Evolutionary conservation across 2,329 filamentous ascomycete genomes (phyloP).

Genomic region (Microcyclospora tardicrescens): DNA sequence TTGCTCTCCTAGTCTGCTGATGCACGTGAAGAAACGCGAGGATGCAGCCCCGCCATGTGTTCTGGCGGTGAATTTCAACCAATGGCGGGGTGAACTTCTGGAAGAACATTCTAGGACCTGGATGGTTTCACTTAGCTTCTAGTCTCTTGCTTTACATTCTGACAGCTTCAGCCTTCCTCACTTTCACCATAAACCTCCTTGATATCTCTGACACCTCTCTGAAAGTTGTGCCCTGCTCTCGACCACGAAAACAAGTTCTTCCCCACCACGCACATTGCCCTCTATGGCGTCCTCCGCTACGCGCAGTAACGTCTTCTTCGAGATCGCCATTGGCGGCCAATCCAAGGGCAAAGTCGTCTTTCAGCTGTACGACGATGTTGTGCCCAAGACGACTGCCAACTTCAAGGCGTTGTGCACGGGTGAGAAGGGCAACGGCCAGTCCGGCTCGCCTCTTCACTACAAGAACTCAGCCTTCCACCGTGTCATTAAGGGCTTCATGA

Average conservation of each 20-base stretch:
- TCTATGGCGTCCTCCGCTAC: conserved; percentile 12
- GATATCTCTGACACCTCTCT: too few species aligned
- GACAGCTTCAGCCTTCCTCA: too few species aligned
- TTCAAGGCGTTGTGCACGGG: conserved; percentile 90
- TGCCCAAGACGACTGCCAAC: conserved; percentile 93
- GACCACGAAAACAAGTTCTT: not conserved
- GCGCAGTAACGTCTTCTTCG: conserved; percentile 81
- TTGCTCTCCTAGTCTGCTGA: too few species aligned
- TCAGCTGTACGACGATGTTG: conserved; percentile 58
- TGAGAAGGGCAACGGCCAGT: conserved; percentile 74
- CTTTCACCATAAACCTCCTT: too few species aligned
- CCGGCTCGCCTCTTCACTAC: conserved; percentile 79
- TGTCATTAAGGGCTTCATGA: conserved; percentile 98
- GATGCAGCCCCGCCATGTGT: too few species aligned
- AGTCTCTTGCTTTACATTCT: too few species aligned
- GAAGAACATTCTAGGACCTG: too few species aligned
- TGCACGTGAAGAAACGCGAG: too few species aligned
- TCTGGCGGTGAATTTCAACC: too few species aligned
- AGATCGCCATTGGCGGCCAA: conserved; percentile 68
- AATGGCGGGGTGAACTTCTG: too few species aligned
- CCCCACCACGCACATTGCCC: not conserved
- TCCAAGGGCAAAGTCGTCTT: conserved; percentile 69
- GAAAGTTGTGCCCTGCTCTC: too few species aligned
- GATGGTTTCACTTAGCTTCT: too few species aligned
- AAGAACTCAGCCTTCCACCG: conserved; percentile 89